These are phyloP conservation scores for Peniophora sp. DNA, from an alignment of 1,284 basidiomycete species.

Conservation along the genomic window DNA sequence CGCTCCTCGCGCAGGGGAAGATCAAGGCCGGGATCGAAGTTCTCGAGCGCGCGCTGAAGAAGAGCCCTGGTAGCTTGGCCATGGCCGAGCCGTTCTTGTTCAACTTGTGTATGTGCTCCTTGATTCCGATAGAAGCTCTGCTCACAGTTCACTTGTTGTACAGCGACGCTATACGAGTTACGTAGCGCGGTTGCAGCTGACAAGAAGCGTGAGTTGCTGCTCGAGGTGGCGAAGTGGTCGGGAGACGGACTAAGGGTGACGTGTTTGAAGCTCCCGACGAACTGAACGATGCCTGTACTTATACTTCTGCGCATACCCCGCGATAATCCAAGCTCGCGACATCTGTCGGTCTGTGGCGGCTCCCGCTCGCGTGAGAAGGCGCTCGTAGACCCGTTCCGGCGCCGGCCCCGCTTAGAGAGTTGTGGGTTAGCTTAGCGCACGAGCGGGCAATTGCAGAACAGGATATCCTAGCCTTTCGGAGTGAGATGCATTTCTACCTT, in stretches of 20 bases:
- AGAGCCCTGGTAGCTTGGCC: conserved; percentile 60
- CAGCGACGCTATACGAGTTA: conserved; percentile 76
- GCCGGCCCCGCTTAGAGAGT: neutral
- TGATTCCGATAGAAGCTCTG: neutral
- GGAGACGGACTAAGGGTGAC: conserved; percentile 72
- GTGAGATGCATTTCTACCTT: too few relatives aligned
- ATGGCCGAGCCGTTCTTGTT: conserved; percentile 75
- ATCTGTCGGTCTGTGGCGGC: neutral
- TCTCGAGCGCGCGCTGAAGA: conserved; percentile 51
- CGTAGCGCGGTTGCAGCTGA: conserved; percentile 60
- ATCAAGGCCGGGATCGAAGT: conserved; percentile 64
- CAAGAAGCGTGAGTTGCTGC: conserved; percentile 63
- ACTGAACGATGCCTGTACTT: neutral
- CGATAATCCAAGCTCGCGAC: too few relatives aligned
- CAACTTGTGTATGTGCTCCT: conserved; percentile 56
- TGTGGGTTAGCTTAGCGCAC: neutral
- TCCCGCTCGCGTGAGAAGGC: neutral
- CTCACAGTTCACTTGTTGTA: conserved; percentile 4
- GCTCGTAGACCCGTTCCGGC: too few relatives aligned
- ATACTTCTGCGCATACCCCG: neutral
- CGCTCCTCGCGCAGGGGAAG: conserved; percentile 58
- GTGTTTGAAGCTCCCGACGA: conserved; percentile 66
- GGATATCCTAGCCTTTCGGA: too few relatives aligned
- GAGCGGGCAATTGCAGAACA: neutral
- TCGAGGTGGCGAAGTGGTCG: conserved; percentile 74